Evolutionary conservation across 306 rosid genomes (phyloP), one percentile per base, ranked within the genome.

Genomic region (Aeschynomene evenia): DNA sequence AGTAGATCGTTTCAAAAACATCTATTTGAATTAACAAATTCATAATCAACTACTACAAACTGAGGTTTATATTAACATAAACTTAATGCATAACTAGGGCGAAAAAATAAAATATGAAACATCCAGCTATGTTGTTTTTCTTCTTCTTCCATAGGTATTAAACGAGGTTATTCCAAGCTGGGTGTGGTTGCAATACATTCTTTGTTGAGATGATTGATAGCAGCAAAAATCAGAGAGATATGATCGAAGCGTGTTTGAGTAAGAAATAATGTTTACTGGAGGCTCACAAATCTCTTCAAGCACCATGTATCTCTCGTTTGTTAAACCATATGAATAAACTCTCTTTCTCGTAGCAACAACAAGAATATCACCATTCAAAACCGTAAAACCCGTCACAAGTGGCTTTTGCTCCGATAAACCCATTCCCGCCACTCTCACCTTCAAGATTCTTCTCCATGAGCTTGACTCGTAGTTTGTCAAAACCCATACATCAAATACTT

Each of bases 361-460:
- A 5, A 76, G 16, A 10, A 4, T 1, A 31, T 62, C 72, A 1
- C 76, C 67, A 22, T 53, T 70, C 15, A 62, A 62, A 8, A 69
- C 33, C 0, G 0, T 53, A 15, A 69, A 77, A 0, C 65, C 60
- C 20, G 40, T 42, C 1, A 68, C 14, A 7, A 4, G 0, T 0
- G 22, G 13, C 0, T 63, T 12, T 13, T 63, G 1, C 15, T 77
- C 66, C 11, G 4, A 26, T 12, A 66, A 18, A 5, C 66, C 64
- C 58, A 68, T 68, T 28, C 57, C 67, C 55, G 43, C 43, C 51
- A 77, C 67, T 3, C 72, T 34, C 1, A 66, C 5, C 22, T 78
- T 65, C 33, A 65, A 19, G 1, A 65, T 8, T 18, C n/a, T 71
- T 36, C 9, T 19, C 77, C 73, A 71, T 0, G 0, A 36, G 7